Base-by-base conservation (phyloP, 2,329 filamentous ascomycete species). In the Fusarium stilboides region DNA sequence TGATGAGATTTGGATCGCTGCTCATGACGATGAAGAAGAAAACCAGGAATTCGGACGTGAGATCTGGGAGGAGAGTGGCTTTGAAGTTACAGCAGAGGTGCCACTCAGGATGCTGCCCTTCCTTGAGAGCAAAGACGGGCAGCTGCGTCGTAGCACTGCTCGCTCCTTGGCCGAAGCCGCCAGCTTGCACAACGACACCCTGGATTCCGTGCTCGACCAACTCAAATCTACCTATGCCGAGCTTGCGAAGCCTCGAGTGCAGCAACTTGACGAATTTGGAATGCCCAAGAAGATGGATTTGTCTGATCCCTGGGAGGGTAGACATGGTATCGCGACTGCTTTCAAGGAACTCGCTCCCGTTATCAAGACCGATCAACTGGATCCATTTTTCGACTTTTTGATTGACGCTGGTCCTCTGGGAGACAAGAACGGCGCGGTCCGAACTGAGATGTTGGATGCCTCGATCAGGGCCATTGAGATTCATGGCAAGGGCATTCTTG, bases 11-110 rank as follows among this genome's bases (percentile, higher is more conserved):
- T 99, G 94, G 94, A 86, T 99, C 42, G 93, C 93, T 43, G 95
- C 91, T 75, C 94, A 99, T 74, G 96, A 99, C 70, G 93, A 97
- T 72, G 89, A 94, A 20, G 89, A 92, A 43, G 94, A 98, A 77
- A 98, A 98, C 74, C 87, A 87, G 10, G 93, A 94, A 45, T 84
- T 97, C 54, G 95, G 92, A 8, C 87, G 86, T 52, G 92, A 95
- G 14, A 97, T 99, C 36, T 99, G 96, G 96, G 94, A 97, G 75
- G 96, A 98, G 75, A 97, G 95, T 76, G 91, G 89, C 9, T 91
- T 98, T 64, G 82, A 91, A 62, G 82, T 95, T 14, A 86, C 88
- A 2, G 82, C 88, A 20, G 85, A 91, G 8, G 87, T 92, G 10
- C 89, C 92, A 9, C 78, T 85, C 59, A 87, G 86, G 71, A 90